Base-by-base conservation (phyloP, 164 flowering plant species). In the Chimonanthus praecox region DNA sequence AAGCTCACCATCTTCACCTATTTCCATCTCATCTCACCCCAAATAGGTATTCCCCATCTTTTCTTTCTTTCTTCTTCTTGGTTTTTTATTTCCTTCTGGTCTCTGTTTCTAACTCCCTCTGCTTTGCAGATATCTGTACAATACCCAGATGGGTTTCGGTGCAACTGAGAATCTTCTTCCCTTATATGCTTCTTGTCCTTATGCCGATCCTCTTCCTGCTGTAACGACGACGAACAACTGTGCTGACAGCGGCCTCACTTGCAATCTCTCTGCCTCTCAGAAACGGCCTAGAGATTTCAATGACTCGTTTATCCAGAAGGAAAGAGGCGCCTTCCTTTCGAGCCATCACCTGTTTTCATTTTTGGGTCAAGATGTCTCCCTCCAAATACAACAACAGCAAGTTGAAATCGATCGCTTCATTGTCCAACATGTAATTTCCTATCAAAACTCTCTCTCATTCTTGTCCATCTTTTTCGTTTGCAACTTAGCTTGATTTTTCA, bases 341-440 rank as follows among this genome's bases (percentile, higher is more conserved):
- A 11, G 46, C 2, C 2, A 47, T 74, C 63, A 73, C 4, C 70
- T 73, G 0, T 80, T 70, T 33, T 81, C 88, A 4, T 89, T 92
- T 70, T 86, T 90, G 33, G 92, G 90, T 15, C 87, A 90, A 33
- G 95, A 89, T 71, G 8, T 89, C 18, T 83, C 88, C 3, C 73
- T 81, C 2, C 85, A 87, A 77, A 73, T 90, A 76, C 87, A 84
- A 51, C 88, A 84, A 21, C 92, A 88, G 72, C 97, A 91, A 66
- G 64, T 77, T 46, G 96, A 92, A 33, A 80, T 87, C 76, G 91
- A 91, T 68, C 84, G 77, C 4, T 74, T 88, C 75, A 76, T 91
- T 9, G 80, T 90, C 64, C 85, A 84, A 44, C 94, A 91, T 71
- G 97, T 92, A 87, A 69, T 81, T 73, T 54, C 18, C 43, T 5